phyloP scores from a whole-genome alignment of 441 rosid genomes.

The Populus hybrid region DNA sequence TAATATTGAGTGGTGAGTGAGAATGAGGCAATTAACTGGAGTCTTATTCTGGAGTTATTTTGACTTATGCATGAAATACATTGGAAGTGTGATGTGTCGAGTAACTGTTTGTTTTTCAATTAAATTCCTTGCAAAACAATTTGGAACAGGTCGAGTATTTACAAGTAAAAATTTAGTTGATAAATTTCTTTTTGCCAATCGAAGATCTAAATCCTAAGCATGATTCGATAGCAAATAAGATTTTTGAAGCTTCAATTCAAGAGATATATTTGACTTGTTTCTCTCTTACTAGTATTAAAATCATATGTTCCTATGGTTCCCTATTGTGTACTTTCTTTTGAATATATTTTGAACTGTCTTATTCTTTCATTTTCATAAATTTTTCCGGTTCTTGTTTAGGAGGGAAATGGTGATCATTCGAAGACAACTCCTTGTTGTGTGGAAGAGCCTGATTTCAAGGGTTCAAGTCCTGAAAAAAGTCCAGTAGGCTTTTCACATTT shows the following conservation, averaged over 20 bases:
- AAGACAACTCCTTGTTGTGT: slow-evolving; percentile 34
- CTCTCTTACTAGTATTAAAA: background rate
- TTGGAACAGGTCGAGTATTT: background rate
- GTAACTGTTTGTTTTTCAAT: background rate
- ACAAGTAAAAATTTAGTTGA: background rate
- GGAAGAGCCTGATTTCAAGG: slow-evolving; percentile 37
- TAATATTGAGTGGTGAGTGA: background rate
- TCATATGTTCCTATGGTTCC: background rate
- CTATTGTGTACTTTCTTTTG: background rate
- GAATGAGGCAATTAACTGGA: background rate
- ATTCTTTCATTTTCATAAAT: background rate
- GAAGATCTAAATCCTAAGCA: background rate
- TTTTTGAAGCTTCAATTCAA: background rate
- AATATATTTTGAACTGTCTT: background rate
- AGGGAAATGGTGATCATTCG: slow-evolving; percentile 34
- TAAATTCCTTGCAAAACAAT: background rate
- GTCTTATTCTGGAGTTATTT: background rate
- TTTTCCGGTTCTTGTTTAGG: slow-evolving; percentile 31
- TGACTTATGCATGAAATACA: background rate
- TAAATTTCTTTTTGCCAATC: too few relatives aligned
- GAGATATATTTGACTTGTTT: background rate
- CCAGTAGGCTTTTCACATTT: slow-evolving; percentile 26
- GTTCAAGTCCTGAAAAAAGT: slow-evolving; percentile 26
- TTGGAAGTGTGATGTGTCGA: background rate
- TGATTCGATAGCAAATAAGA: background rate